A percentile compares a stretch with the other conserved stretches of the same genome.
Conservation (phyloP, 768 basidiomycete species). For the Termitomyces sp. region DNA sequence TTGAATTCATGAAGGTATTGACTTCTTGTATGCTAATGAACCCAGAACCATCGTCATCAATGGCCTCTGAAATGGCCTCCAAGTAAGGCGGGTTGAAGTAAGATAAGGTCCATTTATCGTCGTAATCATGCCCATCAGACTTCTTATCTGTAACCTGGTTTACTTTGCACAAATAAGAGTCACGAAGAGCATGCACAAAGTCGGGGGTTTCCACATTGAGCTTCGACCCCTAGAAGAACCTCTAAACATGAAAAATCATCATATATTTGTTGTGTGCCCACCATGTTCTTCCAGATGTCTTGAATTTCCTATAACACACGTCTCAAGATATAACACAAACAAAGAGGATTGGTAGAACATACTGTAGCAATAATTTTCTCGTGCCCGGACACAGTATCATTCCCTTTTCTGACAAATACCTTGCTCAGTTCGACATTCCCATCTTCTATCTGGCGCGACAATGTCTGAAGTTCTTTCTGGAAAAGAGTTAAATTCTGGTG, state of each 20-base stretch:
- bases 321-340: not conserved
- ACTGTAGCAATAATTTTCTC: not conserved
- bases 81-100: not conserved
- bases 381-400: not conserved
- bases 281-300: too few species aligned
- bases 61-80: not conserved
- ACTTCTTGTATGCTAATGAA: too few species aligned
- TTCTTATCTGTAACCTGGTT: not conserved
- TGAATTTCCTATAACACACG: not conserved
- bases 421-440: not conserved
- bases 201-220: not conserved
- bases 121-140: too few species aligned
- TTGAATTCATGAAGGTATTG: too few species aligned
- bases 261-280: not conserved
- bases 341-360: not conserved
- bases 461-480: not conserved
- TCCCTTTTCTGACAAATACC: not conserved
- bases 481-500: not conserved
- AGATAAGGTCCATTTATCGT: not conserved
- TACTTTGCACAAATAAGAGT: not conserved
- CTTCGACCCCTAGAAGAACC: not conserved
- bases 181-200: slow-evolving; percentile 1
- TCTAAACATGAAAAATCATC: not conserved
- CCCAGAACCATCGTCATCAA: too few species aligned
- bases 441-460: not conserved